These are phyloP conservation scores for Adansonia grandidieri DNA, from an alignment of 441 rosid species.

Conservation along the genomic window DNA sequence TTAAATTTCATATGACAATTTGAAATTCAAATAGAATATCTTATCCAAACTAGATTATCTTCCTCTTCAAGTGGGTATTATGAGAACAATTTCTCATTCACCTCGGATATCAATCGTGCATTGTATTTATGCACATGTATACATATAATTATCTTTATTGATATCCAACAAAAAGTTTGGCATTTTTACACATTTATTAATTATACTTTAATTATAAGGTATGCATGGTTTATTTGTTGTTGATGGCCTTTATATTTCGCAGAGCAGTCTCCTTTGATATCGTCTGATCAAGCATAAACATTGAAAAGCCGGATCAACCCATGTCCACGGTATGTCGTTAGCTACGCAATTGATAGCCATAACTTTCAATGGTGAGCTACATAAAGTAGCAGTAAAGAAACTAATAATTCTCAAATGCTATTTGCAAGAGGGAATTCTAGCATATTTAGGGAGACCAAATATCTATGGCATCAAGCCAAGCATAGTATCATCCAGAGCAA, in stretches of 20 bases:
- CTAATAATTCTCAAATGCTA: neutral
- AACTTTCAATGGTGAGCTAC: neutral
- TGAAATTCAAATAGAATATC: too few relatives aligned
- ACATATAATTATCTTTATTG: too few relatives aligned
- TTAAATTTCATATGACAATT: too few relatives aligned
- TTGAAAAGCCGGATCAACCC: constrained; percentile 29
- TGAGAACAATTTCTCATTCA: too few relatives aligned
- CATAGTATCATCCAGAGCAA: neutral
- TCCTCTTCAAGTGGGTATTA: too few relatives aligned
- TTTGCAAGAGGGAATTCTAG: neutral
- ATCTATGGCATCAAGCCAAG: neutral
- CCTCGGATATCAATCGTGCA: too few relatives aligned
- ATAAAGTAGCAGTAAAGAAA: neutral
- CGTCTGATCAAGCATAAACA: constrained; percentile 28
- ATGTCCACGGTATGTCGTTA: neutral
- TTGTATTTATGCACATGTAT: too few relatives aligned
- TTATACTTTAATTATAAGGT: too few relatives aligned
- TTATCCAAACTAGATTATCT: too few relatives aligned
- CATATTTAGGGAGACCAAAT: neutral
- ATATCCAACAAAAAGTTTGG: too few relatives aligned
- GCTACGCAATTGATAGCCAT: neutral
- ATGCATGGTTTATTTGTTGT: too few relatives aligned
- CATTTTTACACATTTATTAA: too few relatives aligned
- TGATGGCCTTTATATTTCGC: constrained; percentile 22
- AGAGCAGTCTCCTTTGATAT: constrained; percentile 43